phyloP scores from a whole-genome alignment of 768 basidiomycete species.

The Rhodotorula paludigena region DNA sequence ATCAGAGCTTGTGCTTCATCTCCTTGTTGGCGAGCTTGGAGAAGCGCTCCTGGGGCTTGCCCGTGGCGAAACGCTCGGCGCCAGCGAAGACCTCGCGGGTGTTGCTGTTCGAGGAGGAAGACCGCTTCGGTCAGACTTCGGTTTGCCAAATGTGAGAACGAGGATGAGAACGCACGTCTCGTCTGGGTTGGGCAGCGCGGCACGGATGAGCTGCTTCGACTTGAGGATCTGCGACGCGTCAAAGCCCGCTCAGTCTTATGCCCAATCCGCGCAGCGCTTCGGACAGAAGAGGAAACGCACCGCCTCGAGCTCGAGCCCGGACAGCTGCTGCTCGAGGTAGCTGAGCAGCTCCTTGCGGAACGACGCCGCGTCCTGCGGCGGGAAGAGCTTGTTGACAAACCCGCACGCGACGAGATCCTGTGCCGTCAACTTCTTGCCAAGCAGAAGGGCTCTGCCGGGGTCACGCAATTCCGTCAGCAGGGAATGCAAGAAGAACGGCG shows the following conservation, averaged over 20 bases:
- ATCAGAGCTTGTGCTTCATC: conserved; percentile 32
- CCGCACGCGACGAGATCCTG: conserved; percentile 59
- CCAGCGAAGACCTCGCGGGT: conserved; percentile 34
- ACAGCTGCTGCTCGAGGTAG: conserved; percentile 21
- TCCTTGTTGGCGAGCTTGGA: conserved; percentile 32
- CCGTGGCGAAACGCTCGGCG: conserved; percentile 61
- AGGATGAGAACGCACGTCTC: not conserved
- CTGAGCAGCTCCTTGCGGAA: conserved; percentile 17
- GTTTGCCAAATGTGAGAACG: not conserved
- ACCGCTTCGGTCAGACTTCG: not conserved
- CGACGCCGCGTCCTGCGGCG: not conserved
- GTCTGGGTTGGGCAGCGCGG: conserved; percentile 21
- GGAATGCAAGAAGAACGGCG: not conserved
- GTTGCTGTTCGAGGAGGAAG: not conserved
- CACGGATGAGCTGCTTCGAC: conserved; percentile 23
- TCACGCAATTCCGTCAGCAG: not conserved
- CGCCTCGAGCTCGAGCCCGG: conserved; percentile 15
- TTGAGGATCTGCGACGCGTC: not conserved
- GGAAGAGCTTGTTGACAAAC: conserved; percentile 58
- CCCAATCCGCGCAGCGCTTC: no score
- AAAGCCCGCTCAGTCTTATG: no score
- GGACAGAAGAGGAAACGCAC: not conserved
- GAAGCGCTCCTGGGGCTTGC: conserved; percentile 58
- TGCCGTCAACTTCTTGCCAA: conserved; percentile 62
- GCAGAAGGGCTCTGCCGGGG: conserved; percentile 53